Evolutionary conservation across 768 basidiomycete species (phyloP), one percentile per base, ranked within the genome.

Genomic region (Amanita inopinata): DNA sequence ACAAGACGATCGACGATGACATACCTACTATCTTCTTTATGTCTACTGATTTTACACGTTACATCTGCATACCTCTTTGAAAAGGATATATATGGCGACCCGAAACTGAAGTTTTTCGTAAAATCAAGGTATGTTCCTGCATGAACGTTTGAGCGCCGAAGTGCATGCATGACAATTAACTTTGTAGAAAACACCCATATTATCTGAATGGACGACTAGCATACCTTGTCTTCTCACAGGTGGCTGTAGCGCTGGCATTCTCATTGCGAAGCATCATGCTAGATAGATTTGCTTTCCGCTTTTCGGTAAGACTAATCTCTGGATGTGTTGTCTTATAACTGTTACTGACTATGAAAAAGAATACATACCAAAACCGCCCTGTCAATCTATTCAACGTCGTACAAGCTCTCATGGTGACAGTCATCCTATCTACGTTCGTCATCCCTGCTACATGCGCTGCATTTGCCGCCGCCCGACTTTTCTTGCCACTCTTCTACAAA

Each of bases 191-290:
- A 59, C 81, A 87, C 46, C 83, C 82, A 0, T 74, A 76, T 49
- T 79, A 84, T 52, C 64, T 86, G 15, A 85, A 85, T 40, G 82
- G 81, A 1, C 73, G 74, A 12, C 60, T 83, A 4, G 48, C 86
- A 5, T 83, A 82, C 53, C 55, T 84, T 12, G 40, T 75, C 18
- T 49, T 73, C 35, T 68, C 75, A 0, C 83, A 86, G 53, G 7
- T 66, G 2, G 60, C 61, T 31, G 52, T 71, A 6, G 74, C 75
- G 0, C 32, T 61, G 5, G 61, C 64, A 2, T 84, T 71, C 47
- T 58, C 68, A 1, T 54, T 81, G 15, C 69, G 83, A 5, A 76
- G 73, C 24, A 57, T 78, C n/a, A 69, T 83, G 58, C 64, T 71
- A 1, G 83, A 86, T 49, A 72, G 81, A 1, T 73, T 76, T 46